Conservation (phyloP, 2,329 filamentous ascomycete genomes). For the Ophiosphaerella korrae region DNA sequence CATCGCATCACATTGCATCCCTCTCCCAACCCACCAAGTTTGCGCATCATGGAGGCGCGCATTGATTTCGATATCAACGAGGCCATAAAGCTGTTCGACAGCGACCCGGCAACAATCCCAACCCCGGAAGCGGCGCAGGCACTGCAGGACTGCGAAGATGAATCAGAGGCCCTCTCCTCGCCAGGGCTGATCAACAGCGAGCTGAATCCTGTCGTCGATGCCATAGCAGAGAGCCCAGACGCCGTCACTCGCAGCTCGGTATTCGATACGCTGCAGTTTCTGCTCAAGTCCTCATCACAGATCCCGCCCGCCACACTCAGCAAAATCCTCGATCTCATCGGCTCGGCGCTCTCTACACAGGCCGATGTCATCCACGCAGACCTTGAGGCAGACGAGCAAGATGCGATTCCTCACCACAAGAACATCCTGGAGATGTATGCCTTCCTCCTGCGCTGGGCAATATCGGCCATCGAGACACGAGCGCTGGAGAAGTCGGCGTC, state of each 20-base stretch:
- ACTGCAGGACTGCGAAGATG: slow-evolving; percentile 89
- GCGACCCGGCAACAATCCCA: slow-evolving; percentile 80
- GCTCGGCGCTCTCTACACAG: slow-evolving; percentile 82
- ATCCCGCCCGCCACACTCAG: slow-evolving; percentile 82
- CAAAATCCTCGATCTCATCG: slow-evolving; percentile 90
- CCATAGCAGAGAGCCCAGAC: slow-evolving; percentile 89
- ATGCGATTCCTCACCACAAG: slow-evolving; percentile 81
- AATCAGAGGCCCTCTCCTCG: slow-evolving; percentile 79
- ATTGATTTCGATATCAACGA: slow-evolving; percentile 94
- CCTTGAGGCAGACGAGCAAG: slow-evolving; percentile 87
- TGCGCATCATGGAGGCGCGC: slow-evolving; percentile 65
- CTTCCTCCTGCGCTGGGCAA: slow-evolving; percentile 92
- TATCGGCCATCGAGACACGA: slow-evolving; percentile 92
- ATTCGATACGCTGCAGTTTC: slow-evolving; percentile 92
- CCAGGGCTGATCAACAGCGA: slow-evolving; percentile 79
- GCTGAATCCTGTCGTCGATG: slow-evolving; percentile 90
- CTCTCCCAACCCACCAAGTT: slow-evolving; percentile 15
- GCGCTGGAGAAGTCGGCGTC: slow-evolving; percentile 85
- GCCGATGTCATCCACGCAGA: slow-evolving; percentile 85
- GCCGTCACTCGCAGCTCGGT: slow-evolving; percentile 76
- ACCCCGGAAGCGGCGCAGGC: slow-evolving; percentile 85
- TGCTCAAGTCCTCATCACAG: slow-evolving; percentile 88
- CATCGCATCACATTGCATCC: slow-evolving; percentile 16
- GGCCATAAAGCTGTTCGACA: slow-evolving; percentile 95
- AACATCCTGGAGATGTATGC: slow-evolving; percentile 90